Base-by-base conservation (phyloP, 768 basidiomycete genomes). In the Rhizopogon sp. region DNA sequence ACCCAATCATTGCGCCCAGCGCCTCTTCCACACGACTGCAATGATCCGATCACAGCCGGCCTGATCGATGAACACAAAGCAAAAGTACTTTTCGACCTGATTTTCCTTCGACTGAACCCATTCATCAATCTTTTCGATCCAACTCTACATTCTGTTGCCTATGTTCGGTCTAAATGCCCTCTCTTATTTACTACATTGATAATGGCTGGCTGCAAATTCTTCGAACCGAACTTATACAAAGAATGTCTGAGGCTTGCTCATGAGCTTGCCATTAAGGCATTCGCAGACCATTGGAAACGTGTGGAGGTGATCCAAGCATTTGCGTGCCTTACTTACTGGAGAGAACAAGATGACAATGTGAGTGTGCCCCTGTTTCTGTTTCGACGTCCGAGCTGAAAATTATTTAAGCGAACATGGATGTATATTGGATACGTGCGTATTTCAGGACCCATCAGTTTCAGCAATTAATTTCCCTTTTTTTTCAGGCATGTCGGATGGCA, bases 61-160 rank as follows among this genome's bases (percentile, higher is more conserved):
- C 76, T 90, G 60, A 73, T 93, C 59, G 77, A 78, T 51, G 88
- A 90, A 61, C 76, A 77, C 39, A 83, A 87, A 55, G 89, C 88
- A 43, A 79, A 79, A 62, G 76, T 82, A 46, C 74, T 92, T 43
- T 91, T 93, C 58, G 89, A 92, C 67, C 73, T 82, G 57, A 79
- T 93, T 66, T 92, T 88, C 72, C 66, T 89, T 53, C 88, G 90
- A 56, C 79, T 94, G 51, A 94, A 94, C 67, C 90, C 92, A 11
- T 92, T 93, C 69, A 84, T 93, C 71, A 90, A 88, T 66, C 76
- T 94, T 33, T 92, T 95, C 66, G 93, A 94, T 72, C 89, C 92
- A 39, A 74, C 81, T n/a, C 73, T 95, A 37, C 93, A 96, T 68
- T 85, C 93, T 0, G 78, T 86, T 49, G 64, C 75, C 37, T 94